These are phyloP conservation scores for Craterostigma plantagineum DNA, from an alignment of 257 asterid species.

Conservation along the genomic window DNA sequence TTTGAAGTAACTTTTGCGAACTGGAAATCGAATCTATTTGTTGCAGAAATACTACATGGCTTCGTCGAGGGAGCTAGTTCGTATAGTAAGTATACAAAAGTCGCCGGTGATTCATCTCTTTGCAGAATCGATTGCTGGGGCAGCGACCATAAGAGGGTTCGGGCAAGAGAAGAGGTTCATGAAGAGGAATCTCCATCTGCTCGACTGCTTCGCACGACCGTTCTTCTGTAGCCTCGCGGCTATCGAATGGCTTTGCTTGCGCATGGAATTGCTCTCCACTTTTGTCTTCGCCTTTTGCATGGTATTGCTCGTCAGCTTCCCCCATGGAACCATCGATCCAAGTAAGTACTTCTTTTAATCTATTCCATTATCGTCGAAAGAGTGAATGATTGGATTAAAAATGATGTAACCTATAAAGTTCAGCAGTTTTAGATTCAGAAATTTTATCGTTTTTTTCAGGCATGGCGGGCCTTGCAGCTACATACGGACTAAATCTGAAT, in stretches of 20 bases:
- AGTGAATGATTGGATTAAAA: too few relatives aligned
- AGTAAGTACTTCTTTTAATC: slow-evolving; percentile 48
- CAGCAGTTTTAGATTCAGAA: too few relatives aligned
- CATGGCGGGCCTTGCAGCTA: slow-evolving; percentile 99
- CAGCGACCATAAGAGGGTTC: slow-evolving; percentile 93
- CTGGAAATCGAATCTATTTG: too few relatives aligned
- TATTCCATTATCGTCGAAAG: background rate
- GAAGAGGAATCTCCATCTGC: slow-evolving; percentile 95
- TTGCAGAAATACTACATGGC: slow-evolving; percentile 98
- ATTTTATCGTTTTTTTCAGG: slow-evolving; percentile 18
- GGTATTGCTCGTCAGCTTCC: slow-evolving; percentile 94
- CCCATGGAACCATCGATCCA: slow-evolving; percentile 85
- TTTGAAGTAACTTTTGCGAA: too few relatives aligned
- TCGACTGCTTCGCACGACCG: slow-evolving; percentile 97
- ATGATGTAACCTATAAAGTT: too few relatives aligned
- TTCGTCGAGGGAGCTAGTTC: slow-evolving; percentile 92
- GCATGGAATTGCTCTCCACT: slow-evolving; percentile 96
- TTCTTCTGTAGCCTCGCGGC: slow-evolving; percentile 96
- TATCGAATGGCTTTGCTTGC: slow-evolving; percentile 96
- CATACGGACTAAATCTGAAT: slow-evolving; percentile 90
- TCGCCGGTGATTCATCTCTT: slow-evolving; percentile 93
- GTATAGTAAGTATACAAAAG: slow-evolving; percentile 96
- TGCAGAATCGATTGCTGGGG: slow-evolving; percentile 94
- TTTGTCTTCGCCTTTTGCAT: slow-evolving; percentile 93
- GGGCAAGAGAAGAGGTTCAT: slow-evolving; percentile 97